phyloP scores from a whole-genome alignment of 2,329 filamentous ascomycete species.

The Trichophyton equinum region DNA sequence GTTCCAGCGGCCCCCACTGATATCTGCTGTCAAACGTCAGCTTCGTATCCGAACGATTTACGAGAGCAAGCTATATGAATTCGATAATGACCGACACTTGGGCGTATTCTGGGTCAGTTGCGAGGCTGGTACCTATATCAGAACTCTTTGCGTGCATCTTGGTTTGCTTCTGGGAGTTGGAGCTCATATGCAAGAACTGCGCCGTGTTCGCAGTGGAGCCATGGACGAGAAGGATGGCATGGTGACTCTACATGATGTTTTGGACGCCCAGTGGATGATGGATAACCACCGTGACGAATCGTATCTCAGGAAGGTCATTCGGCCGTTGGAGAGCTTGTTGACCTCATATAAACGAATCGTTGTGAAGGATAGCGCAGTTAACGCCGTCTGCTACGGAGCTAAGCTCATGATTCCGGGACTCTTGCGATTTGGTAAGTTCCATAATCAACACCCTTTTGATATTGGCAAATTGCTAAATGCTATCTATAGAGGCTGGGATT shows the following conservation, averaged over 20 bases:
- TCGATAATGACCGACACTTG: conserved; percentile 94
- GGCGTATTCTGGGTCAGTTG: conserved; percentile 99
- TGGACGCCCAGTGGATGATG: conserved; percentile 90
- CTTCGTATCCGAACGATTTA: conserved; percentile 96
- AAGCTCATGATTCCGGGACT: conserved; percentile 98
- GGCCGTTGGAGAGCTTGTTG: conserved; percentile 82
- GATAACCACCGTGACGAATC: conserved; percentile 94
- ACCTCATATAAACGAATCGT: conserved; percentile 92
- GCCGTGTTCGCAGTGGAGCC: conserved; percentile 82
- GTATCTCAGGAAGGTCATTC: conserved; percentile 81
- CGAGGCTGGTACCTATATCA: conserved; percentile 96
- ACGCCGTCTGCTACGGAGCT: conserved; percentile 95
- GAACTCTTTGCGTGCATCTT: conserved; percentile 92
- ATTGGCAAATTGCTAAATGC: conserved; percentile 11
- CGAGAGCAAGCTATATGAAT: conserved; percentile 92
- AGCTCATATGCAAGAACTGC: conserved; percentile 96
- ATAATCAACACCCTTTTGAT: not conserved
- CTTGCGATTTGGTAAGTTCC: conserved; percentile 64
- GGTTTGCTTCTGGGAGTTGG: conserved; percentile 68
- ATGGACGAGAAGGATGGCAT: conserved; percentile 85
- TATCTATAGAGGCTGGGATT: conserved; percentile 60
- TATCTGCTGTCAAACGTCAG: conserved; percentile 97
- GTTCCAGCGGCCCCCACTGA: conserved; percentile 92
- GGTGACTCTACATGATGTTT: conserved; percentile 86
- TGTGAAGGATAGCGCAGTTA: conserved; percentile 92